phyloP scores from a whole-genome alignment of 1,139 yeast species.

The Nakaseomyces bracarensis region DNA sequence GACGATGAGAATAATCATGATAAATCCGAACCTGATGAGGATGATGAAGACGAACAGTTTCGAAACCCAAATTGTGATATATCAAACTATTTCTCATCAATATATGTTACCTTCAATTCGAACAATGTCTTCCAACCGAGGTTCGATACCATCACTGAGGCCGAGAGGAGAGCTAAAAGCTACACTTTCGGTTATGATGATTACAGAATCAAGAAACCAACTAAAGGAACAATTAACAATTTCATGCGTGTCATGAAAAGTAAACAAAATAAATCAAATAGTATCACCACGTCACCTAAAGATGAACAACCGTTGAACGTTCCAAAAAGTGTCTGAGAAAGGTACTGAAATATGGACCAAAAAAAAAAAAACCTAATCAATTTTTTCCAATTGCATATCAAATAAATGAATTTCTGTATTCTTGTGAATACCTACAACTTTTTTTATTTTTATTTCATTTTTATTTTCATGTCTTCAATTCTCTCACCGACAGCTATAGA shows the following conservation, averaged over 20 bases:
- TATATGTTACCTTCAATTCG: background rate
- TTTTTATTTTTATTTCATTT: background rate
- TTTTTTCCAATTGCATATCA: too few species aligned
- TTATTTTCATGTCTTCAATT: background rate
- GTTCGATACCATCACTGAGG: background rate
- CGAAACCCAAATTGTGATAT: slow-evolving; percentile 1
- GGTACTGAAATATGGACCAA: too few species aligned
- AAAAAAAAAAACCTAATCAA: too few species aligned
- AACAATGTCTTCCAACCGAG: slow-evolving; percentile 3
- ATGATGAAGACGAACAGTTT: background rate
- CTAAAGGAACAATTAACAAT: slow-evolving; percentile 1
- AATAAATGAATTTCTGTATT: background rate
- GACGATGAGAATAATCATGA: background rate
- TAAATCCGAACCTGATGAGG: background rate
- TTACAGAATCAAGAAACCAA: slow-evolving; percentile 4
- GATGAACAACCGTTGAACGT: background rate
- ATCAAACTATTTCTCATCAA: slow-evolving; percentile 2
- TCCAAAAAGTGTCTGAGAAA: slow-evolving; percentile 1
- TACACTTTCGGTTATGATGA: slow-evolving; percentile 5
- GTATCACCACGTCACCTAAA: background rate
- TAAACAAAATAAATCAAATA: background rate
- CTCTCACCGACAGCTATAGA: slow-evolving; percentile 2
- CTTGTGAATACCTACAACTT: too few species aligned
- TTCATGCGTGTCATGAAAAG: slow-evolving; percentile 2
- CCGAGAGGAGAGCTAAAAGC: slow-evolving; percentile 2